Conservation (phyloP, 2,329 filamentous ascomycete genomes). For the Diaporthe destruens region DNA sequence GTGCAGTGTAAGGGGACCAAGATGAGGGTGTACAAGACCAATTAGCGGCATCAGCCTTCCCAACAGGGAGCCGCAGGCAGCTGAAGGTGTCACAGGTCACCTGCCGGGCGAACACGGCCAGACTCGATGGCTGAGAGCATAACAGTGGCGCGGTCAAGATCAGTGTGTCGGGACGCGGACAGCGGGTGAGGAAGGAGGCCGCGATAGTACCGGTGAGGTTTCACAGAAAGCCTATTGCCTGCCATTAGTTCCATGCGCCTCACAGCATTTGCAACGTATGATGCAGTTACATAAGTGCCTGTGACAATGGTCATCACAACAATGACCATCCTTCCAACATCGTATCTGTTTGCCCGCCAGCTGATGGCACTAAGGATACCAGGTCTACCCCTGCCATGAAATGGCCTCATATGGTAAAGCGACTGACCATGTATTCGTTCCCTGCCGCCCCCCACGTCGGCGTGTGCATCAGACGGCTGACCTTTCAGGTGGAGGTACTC, state of each 20-base stretch:
- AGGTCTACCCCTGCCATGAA: constrained; percentile 23
- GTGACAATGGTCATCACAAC: neutral
- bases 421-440: neutral
- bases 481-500: constrained; percentile 4
- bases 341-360: constrained; percentile 11
- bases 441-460: constrained; percentile 13
- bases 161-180: constrained; percentile 18
- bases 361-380: neutral
- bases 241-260: constrained; percentile 26
- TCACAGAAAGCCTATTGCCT: constrained; percentile 35
- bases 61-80: constrained; percentile 23
- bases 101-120: constrained; percentile 25
- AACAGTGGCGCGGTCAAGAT: constrained; percentile 29
- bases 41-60: constrained; percentile 32
- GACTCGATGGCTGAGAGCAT: constrained; percentile 36
- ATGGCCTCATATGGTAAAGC: constrained; percentile 7
- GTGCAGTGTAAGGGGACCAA: constrained; percentile 32
- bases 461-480: constrained; percentile 5
- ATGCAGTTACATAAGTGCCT: constrained; percentile 25
- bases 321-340: constrained; percentile 16
- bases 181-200: constrained; percentile 25
- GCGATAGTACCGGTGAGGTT: constrained; percentile 25
- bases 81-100: constrained; percentile 33
- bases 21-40: neutral
- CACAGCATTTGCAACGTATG: constrained; percentile 32